Base-by-base conservation (phyloP, 495 filamentous ascomycete genomes). In the Aspergillus steynii region DNA sequence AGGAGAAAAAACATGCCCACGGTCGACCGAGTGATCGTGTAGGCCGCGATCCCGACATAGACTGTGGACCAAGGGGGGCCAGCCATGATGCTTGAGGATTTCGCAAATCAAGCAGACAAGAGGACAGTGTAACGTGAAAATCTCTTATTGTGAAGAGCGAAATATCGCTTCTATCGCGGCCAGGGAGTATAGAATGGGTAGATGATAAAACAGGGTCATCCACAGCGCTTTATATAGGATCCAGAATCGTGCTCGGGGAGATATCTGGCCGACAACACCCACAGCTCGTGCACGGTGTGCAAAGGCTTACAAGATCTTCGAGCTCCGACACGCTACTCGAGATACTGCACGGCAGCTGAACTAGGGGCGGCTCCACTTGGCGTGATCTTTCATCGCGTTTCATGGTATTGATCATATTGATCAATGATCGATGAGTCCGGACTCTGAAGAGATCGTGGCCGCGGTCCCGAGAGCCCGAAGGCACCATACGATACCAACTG, bases 1-100 rank as follows among this genome's bases (percentile, higher is more conserved):
- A 73, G 51, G 4, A 73, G 3, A 5, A 63, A 29, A 15, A 68
- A 65, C 0, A 67, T 74, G 15, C 61, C 28, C 8, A 69, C 29
- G 29, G 65, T 73, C 2, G 78, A 80, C 3, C 62, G 62, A 26
- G 53, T 63, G 5, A 76, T 53, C 26, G 70, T 58, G 61, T 75
- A 78, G 57, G 60, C 68, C n/a, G 68, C 71, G 12, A 65, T 59
- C 20, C 62, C 68, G 10, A 71, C 25, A 47, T 72, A 75, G 28
- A 75, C 49, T 29, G 55, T 29, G 6, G 52, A 54, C 61, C 61
- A 66, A 10, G 61, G 61, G 42, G 62, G 60, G 20, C 12, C 51
- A 29, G 60, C 59, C 64, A 65, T 69, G 25, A 29, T 58, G 27
- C 1, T 45, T 15, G 27, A 6, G 15, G 3, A 5, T 54, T 12